Evolutionary conservation across 2,329 filamentous ascomycete genomes (phyloP).

Genomic region (Nigrospora sphaerica): DNA sequence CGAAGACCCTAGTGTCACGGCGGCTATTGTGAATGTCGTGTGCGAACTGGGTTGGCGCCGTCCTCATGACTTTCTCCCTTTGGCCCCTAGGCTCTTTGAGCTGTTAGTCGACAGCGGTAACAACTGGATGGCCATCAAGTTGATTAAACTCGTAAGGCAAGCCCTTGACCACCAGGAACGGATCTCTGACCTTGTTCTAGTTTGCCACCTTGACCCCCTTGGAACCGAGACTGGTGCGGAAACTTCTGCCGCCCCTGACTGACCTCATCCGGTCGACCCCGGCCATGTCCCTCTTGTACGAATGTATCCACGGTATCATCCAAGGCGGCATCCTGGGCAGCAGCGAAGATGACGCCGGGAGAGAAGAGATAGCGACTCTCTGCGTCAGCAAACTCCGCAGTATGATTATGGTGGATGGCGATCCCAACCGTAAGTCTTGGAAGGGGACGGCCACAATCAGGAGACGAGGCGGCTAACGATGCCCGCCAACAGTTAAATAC

Average conservation of each 20-base stretch:
- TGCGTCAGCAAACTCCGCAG: slow-evolving; percentile 89
- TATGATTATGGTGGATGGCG: slow-evolving; percentile 89
- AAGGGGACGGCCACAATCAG: slow-evolving; percentile 3
- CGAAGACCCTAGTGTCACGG: slow-evolving; percentile 88
- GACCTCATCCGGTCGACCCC: slow-evolving; percentile 90
- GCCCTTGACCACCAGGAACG: background rate
- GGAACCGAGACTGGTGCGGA: slow-evolving; percentile 85
- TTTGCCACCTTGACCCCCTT: slow-evolving; percentile 92
- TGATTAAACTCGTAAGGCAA: slow-evolving; percentile 78
- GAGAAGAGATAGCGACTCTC: slow-evolving; percentile 84
- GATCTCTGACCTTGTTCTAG: slow-evolving; percentile 34
- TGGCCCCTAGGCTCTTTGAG: slow-evolving; percentile 88
- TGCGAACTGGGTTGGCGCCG: slow-evolving; percentile 93
- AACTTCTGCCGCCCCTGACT: slow-evolving; percentile 82
- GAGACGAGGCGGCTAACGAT: slow-evolving; percentile 2
- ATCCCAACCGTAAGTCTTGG: slow-evolving; percentile 71
- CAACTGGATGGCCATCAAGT: slow-evolving; percentile 99
- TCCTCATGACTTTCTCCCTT: slow-evolving; percentile 85
- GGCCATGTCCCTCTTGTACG: slow-evolving; percentile 96
- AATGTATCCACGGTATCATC: slow-evolving; percentile 98
- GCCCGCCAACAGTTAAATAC: slow-evolving; percentile 68
- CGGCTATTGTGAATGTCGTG: slow-evolving; percentile 92
- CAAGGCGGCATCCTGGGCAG: slow-evolving; percentile 89
- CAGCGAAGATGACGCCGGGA: slow-evolving; percentile 69
- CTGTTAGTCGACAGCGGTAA: slow-evolving; percentile 86